Percentiles rank a stretch among this genome's conserved stretches.
These are phyloP conservation scores for Eutypa lata DNA, from an alignment of 2,329 filamentous ascomycete genomes.

Conservation along the genomic window DNA sequence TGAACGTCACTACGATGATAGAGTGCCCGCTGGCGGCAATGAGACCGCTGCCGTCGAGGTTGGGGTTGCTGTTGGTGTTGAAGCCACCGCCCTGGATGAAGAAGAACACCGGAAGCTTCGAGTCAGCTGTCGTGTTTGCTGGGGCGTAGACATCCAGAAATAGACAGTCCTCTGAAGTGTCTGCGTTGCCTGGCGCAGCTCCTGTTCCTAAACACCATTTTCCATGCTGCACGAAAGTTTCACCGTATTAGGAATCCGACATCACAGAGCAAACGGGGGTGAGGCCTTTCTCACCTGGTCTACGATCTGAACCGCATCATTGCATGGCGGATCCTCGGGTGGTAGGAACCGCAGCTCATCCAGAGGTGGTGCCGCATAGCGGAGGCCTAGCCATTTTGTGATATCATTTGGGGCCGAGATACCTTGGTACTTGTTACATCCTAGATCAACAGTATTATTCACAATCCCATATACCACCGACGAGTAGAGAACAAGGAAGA, in stretches of 20 bases:
- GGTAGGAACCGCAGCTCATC: slow-evolving; percentile 64
- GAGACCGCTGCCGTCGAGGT: slow-evolving; percentile 61
- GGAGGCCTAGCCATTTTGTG: slow-evolving; percentile 70
- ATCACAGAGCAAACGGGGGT: not conserved
- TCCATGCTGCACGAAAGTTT: slow-evolving; percentile 18
- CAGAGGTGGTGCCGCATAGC: slow-evolving; percentile 68
- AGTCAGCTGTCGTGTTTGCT: slow-evolving; percentile 41
- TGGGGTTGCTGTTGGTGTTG: slow-evolving; percentile 43
- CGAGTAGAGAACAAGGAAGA: slow-evolving; percentile 2
- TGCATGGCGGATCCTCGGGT: slow-evolving; percentile 57
- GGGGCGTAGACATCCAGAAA: slow-evolving; percentile 65
- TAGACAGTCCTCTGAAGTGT: slow-evolving; percentile 61
- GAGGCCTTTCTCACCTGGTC: slow-evolving; percentile 39
- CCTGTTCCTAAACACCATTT: slow-evolving; percentile 22
- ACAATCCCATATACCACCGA: slow-evolving; percentile 3
- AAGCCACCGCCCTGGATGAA: slow-evolving; percentile 62
- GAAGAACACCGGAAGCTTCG: slow-evolving; percentile 61
- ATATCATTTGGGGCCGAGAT: slow-evolving; percentile 52
- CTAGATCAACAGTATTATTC: slow-evolving; percentile 52
- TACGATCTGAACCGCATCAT: slow-evolving; percentile 48
- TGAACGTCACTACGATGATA: slow-evolving; percentile 69
- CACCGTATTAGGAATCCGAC: not conserved
- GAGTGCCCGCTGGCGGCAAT: slow-evolving; percentile 54
- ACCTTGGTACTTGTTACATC: slow-evolving; percentile 66
- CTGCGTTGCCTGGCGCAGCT: slow-evolving; percentile 8